Evolutionary conservation across 75 land plant genomes (phyloP).

Genomic region (Sequoiadendron giganteum): DNA sequence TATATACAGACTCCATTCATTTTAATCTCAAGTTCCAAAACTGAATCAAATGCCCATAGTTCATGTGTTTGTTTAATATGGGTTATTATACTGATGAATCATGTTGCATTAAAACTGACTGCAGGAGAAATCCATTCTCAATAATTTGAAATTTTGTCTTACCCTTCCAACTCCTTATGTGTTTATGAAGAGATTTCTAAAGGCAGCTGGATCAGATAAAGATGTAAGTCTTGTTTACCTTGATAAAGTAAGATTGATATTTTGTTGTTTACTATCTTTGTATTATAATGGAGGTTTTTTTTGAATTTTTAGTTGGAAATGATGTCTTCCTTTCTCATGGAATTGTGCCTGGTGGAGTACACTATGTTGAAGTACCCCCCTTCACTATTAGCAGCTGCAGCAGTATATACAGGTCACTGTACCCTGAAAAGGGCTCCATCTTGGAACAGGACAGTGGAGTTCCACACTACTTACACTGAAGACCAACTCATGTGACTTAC

Average conservation of each 20-base stretch:
- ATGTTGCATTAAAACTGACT: not conserved
- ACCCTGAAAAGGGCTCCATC: constrained; percentile 19
- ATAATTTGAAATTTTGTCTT: constrained; percentile 26
- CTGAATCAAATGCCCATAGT: not conserved
- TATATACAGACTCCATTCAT: constrained; percentile 5
- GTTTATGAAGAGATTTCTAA: constrained; percentile 38
- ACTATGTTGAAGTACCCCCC: constrained; percentile 39
- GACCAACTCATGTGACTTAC: constrained; percentile 25
- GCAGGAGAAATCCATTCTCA: constrained; percentile 46
- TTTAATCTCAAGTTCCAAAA: not conserved
- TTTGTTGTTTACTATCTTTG: not conserved
- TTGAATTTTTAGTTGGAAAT: constrained; percentile 23
- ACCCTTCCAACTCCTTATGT: constrained; percentile 50
- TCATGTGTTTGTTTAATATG: not conserved
- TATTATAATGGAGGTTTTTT: not conserved
- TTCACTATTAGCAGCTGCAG: constrained; percentile 44
- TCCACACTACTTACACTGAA: constrained; percentile 40
- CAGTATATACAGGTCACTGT: constrained; percentile 41
- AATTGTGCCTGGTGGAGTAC: constrained; percentile 47
- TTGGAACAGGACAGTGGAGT: constrained; percentile 35
- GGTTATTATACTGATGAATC: not conserved
- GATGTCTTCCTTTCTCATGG: constrained; percentile 39
- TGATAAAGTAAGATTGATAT: not conserved
- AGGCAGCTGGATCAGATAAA: constrained; percentile 32
- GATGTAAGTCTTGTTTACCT: constrained; percentile 11